Evolutionary conservation across 2,329 filamentous ascomycete species (phyloP), one percentile per base, ranked within the genome.

Genomic region (Leptographium lundbergii): DNA sequence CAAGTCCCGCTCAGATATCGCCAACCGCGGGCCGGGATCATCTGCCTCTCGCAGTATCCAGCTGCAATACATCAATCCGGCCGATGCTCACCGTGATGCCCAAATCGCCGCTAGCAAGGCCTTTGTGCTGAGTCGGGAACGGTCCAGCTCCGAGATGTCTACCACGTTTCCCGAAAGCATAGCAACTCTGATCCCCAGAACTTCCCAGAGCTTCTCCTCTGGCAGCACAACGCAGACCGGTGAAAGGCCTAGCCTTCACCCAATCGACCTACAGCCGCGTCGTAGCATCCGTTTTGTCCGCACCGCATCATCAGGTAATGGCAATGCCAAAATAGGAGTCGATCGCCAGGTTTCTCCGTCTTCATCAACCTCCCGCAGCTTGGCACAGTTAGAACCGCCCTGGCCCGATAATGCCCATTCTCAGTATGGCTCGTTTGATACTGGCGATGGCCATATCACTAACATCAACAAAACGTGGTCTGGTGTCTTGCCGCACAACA

Each of bases 41-140:
- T 29, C 60, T 79, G 79, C 39, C 17, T 70, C 75, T 34, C 74
- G 74, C 56, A 73, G 75, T 34, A 71, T 76, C 24, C 70, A 72
- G 60, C 69, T 80, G 24, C 73, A 79, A 56, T 72, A 77, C 56
- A 78, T 83, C 52, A 71, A 77, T 63, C 77, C 77, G 1, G 70
- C 69, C 13, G 68, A 71, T 4, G 79, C 80, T 2, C 76, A 80
- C 55, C 74, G 80, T 58, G 81, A 87, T 68, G 85, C 85, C 9
- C 78, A 82, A 47, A 76, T 79, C 47, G 85, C 85, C 25, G 85
- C 85, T 9, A 72, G 74, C 39, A 73, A 84, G 65, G 86, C 85
- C 1, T 88, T 81, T 66, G 68, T 72, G 7, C 75, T 78, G 61
- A 78, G 79, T n/a, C 73, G 73, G 58, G 72, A 73, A 42, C 71